phyloP scores from a whole-genome alignment of 495 filamentous ascomycete species.

The Corynascus novoguineensis region DNA sequence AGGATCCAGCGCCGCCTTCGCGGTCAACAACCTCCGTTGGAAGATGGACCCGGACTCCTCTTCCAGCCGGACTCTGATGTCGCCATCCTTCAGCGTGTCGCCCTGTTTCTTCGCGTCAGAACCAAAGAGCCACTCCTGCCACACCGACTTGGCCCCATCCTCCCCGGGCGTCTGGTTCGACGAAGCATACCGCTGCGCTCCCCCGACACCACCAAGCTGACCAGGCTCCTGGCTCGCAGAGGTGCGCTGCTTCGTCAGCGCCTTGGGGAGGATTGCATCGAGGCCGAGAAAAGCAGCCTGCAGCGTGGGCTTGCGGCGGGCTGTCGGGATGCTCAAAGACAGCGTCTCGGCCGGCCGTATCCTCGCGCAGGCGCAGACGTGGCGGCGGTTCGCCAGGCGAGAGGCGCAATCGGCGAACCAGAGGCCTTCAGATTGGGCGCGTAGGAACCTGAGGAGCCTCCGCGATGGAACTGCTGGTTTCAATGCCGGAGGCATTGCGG shows the following conservation, averaged over 20 bases:
- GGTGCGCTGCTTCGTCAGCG: slow-evolving; percentile 17
- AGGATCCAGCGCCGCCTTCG: slow-evolving; percentile 72
- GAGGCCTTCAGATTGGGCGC: slow-evolving; percentile 53
- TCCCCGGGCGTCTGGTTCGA: slow-evolving; percentile 33
- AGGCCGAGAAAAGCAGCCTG: slow-evolving; percentile 42
- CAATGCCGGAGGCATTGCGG: slow-evolving; percentile 35
- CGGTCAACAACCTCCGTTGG: slow-evolving; percentile 56
- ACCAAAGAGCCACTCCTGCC: slow-evolving; percentile 55
- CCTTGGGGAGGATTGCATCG: slow-evolving; percentile 40
- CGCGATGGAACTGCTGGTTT: slow-evolving; percentile 50
- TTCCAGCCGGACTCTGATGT: slow-evolving; percentile 48
- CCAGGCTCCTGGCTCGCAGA: slow-evolving; percentile 8
- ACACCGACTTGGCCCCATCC: slow-evolving; percentile 36
- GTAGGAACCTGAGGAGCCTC: slow-evolving; percentile 57
- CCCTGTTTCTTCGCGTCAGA: slow-evolving; percentile 28
- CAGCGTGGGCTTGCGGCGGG: slow-evolving; percentile 29
- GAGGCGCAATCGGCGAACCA: slow-evolving; percentile 30
- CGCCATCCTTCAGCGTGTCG: slow-evolving; percentile 43
- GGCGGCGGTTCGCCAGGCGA: slow-evolving; percentile 12
- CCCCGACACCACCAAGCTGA: slow-evolving; percentile 11
- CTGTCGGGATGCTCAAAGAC: slow-evolving; percentile 7
- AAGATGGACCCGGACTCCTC: slow-evolving; percentile 48
- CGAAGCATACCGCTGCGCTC: slow-evolving; percentile 32
- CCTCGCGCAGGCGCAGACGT: slow-evolving; percentile 24
- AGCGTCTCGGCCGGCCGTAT: slow-evolving; percentile 13